Percentiles rank a stretch among this genome's conserved stretches.
Conservation (phyloP, 306 rosid species). For the Sindora glabra region DNA sequence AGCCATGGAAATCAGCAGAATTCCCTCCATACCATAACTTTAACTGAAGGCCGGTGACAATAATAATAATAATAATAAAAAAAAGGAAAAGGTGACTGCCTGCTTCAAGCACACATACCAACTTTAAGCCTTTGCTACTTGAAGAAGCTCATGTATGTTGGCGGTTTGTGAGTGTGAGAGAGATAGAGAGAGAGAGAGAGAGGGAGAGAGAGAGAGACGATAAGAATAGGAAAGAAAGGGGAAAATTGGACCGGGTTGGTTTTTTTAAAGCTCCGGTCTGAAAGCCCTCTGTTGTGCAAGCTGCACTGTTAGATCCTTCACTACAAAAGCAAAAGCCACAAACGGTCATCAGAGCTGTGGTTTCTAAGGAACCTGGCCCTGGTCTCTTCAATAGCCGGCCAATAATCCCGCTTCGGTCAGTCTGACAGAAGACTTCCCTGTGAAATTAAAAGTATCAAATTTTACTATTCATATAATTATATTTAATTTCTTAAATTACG, state of each 20-base stretch:
- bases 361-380: too few relatives aligned
- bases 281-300: slow-evolving; percentile 6
- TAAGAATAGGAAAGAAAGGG: too few relatives aligned
- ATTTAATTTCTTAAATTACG: too few relatives aligned
- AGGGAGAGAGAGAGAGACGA: too few relatives aligned
- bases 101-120: slow-evolving; percentile 32
- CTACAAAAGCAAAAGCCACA: slow-evolving; percentile 79
- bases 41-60: slow-evolving; percentile 52
- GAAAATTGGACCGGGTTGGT: slow-evolving; percentile 21
- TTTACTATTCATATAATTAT: too few relatives aligned
- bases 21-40: slow-evolving; percentile 49
- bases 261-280: slow-evolving; percentile 27
- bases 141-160: slow-evolving; percentile 33
- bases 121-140: slow-evolving; percentile 48
- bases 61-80: slow-evolving; percentile 10
- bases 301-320: slow-evolving; percentile 59
- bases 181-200: slow-evolving; percentile 20
- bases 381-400: too few relatives aligned
- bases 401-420: too few relatives aligned
- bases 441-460: too few relatives aligned
- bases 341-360: slow-evolving; percentile 65
- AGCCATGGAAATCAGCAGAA: slow-evolving; percentile 47
- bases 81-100: slow-evolving; percentile 51
- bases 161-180: slow-evolving; percentile 39
- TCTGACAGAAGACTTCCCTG: too few relatives aligned